A percentile compares a stretch with the other conserved stretches of the same genome.
phyloP scores from a whole-genome alignment of 495 filamentous ascomycete species.

The Penicillium pulvis region DNA sequence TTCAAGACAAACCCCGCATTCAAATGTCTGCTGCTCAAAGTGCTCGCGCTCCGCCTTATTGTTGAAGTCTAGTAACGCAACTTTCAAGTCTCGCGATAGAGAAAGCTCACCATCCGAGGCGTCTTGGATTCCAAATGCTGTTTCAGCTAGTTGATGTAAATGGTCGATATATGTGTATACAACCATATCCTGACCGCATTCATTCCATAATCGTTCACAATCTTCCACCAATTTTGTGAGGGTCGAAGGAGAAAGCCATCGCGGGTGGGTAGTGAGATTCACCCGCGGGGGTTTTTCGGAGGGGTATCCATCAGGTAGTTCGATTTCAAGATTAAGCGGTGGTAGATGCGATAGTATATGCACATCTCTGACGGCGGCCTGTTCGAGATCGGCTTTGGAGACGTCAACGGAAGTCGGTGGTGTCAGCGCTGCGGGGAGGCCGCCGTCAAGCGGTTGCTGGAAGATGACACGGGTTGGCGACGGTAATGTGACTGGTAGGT shows the following conservation, averaged over 20 bases:
- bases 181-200: conserved; percentile 73
- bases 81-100: conserved; percentile 59
- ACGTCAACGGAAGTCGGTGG: conserved; percentile 50
- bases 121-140: conserved; percentile 70
- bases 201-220: conserved; percentile 73
- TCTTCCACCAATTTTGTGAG: conserved; percentile 63
- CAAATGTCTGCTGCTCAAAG: conserved; percentile 84
- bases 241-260: conserved; percentile 67
- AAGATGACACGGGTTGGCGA: conserved; percentile 71
- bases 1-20: conserved; percentile 89
- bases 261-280: conserved; percentile 62
- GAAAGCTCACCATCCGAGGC: conserved; percentile 44
- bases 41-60: conserved; percentile 67
- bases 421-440: conserved; percentile 39
- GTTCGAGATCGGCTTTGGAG: conserved; percentile 27
- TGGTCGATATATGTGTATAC: conserved; percentile 86
- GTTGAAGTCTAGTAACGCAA: conserved; percentile 77
- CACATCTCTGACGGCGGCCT: conserved; percentile 44
- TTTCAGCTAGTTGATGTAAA: conserved; percentile 77
- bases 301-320: conserved; percentile 78
- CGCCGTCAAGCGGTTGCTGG: conserved; percentile 51
- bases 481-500: conserved; percentile 70
- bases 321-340: conserved; percentile 66
- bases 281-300: conserved; percentile 64
- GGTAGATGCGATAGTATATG: conserved; percentile 76